Conservation (phyloP, 2,329 filamentous ascomycete genomes). For the Nemania abortiva region DNA sequence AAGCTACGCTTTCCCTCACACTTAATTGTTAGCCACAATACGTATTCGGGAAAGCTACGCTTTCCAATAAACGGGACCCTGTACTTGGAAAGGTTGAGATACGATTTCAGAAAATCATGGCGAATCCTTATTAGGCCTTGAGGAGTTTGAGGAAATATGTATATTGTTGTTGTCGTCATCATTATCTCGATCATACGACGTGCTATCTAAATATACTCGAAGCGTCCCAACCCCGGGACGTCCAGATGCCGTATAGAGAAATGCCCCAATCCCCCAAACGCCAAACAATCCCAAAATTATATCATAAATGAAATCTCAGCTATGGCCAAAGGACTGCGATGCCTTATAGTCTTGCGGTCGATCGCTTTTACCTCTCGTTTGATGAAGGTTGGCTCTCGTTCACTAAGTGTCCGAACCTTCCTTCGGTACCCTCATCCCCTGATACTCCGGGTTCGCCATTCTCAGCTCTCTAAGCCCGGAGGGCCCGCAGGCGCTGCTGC, state of each 20-base stretch:
- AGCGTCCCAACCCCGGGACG: not conserved
- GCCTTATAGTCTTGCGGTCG: not conserved
- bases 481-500: conserved; percentile 68
- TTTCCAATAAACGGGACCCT: too few species aligned
- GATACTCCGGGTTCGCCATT: conserved; percentile 22
- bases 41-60: too few species aligned
- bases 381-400: not conserved
- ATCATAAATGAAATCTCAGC: conserved; percentile 5
- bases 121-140: not conserved
- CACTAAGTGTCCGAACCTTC: not conserved
- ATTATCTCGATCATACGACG: not conserved
- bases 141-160: not conserved
- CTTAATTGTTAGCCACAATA: too few species aligned
- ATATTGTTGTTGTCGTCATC: not conserved
- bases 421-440: conserved; percentile 2
- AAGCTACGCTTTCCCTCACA: too few species aligned
- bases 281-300: conserved; percentile 24
- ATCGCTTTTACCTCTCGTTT: not conserved
- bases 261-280: conserved; percentile 14
- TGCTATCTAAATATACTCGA: conserved; percentile 23
- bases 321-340: not conserved
- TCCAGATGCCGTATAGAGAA: not conserved
- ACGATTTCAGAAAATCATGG: too few species aligned
- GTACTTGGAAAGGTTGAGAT: too few species aligned
- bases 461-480: conserved; percentile 59